phyloP scores from a whole-genome alignment of 2,329 filamentous ascomycete species.

The Neonectria magnoliae region DNA sequence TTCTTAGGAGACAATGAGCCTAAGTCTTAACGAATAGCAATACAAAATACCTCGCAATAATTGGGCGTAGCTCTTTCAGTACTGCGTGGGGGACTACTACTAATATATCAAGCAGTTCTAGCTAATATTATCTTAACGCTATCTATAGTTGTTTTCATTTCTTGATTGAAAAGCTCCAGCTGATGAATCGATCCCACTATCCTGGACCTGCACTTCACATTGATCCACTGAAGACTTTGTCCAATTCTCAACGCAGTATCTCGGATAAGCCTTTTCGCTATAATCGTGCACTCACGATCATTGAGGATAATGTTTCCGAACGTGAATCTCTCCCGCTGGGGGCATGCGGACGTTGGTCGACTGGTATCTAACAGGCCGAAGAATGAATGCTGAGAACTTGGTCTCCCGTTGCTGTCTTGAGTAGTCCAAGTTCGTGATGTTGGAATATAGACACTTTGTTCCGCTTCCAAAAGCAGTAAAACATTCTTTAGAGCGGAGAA shows the following conservation, averaged over 20 bases:
- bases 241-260: conserved; percentile 10
- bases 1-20: no score
- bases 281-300: conserved; percentile 7
- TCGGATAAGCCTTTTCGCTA: conserved; percentile 7
- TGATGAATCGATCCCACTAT: not conserved
- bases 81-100: not conserved
- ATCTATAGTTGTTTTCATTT: not conserved
- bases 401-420: conserved; percentile 4
- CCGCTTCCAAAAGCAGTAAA: conserved; percentile 5
- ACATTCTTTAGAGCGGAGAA: conserved; percentile 7
- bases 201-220: conserved; percentile 4
- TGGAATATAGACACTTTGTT: conserved; percentile 9
- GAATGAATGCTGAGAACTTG: not conserved
- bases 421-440: not conserved
- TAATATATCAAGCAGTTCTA: not conserved
- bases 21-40: no score
- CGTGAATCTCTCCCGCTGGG: not conserved
- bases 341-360: not conserved
- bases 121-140: not conserved
- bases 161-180: not conserved
- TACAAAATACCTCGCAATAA: no score
- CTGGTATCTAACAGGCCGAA: not conserved
- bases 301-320: conserved; percentile 5
- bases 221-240: conserved; percentile 8
- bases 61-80: no score